Conservation (phyloP, 2,329 filamentous ascomycete species). For the Bipolaris bicolor region DNA sequence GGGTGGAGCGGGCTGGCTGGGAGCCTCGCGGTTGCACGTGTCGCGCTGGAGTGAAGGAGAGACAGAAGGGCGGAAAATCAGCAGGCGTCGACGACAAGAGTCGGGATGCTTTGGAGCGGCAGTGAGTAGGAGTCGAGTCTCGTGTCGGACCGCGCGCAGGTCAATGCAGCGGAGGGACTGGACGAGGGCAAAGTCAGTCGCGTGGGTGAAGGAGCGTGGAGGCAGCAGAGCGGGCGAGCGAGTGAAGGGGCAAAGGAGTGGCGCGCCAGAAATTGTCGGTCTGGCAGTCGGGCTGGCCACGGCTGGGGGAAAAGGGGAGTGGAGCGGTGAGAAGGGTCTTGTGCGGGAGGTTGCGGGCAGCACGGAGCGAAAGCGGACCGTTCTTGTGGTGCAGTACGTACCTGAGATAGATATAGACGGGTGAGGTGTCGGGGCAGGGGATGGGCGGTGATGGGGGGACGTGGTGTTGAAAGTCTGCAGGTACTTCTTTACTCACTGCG, state of each 20-base stretch:
- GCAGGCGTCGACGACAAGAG: slow-evolving; percentile 20
- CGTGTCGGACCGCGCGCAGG: slow-evolving; percentile 46
- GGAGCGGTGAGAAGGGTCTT: slow-evolving; percentile 37
- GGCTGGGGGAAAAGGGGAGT: slow-evolving; percentile 46
- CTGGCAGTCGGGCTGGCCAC: slow-evolving; percentile 40
- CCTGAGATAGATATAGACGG: slow-evolving; percentile 35
- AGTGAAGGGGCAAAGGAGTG: slow-evolving; percentile 22
- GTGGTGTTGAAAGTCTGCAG: slow-evolving; percentile 44
- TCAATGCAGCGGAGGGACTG: slow-evolving; percentile 50
- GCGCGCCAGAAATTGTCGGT: slow-evolving; percentile 32
- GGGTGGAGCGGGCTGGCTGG: slow-evolving; percentile 30
- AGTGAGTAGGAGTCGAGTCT: slow-evolving; percentile 34
- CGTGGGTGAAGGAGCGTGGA: slow-evolving; percentile 24
- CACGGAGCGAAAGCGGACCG: slow-evolving; percentile 22
- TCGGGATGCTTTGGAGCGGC: slow-evolving; percentile 31
- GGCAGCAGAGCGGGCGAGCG: slow-evolving; percentile 17
- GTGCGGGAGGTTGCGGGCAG: slow-evolving; percentile 29
- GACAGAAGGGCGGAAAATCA: not conserved
- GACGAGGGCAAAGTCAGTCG: slow-evolving; percentile 40
- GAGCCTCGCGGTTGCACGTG: slow-evolving; percentile 34
- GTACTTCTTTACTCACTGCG: slow-evolving; percentile 48
- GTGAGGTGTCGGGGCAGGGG: slow-evolving; percentile 33
- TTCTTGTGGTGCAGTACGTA: slow-evolving; percentile 34
- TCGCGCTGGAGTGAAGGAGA: slow-evolving; percentile 18
- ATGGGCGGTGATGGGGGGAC: slow-evolving; percentile 37